Evolutionary conservation across 352 stramenopile genomes (phyloP), one percentile per base, ranked within the genome.

Genomic region (Phytopythium montanum): DNA sequence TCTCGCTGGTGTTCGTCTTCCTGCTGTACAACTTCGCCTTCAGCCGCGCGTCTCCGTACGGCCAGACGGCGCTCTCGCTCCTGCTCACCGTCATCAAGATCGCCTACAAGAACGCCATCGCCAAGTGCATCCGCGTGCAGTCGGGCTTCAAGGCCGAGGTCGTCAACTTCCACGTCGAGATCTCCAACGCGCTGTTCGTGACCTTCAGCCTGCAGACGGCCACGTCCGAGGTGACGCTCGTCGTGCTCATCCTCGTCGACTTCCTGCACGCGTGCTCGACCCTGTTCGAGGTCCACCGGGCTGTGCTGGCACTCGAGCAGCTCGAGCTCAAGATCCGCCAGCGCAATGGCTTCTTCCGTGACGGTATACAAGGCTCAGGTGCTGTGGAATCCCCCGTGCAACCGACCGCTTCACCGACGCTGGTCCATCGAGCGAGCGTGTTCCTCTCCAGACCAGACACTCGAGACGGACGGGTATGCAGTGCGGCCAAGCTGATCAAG

Each of bases 131-230:
- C 42, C 14, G 28, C 6, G 61, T 66, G 36, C 63, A 72, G 44
- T 56, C 67, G 5, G 68, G 73, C 21, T 50, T 72, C 49, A 49
- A 68, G 14, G 68, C 68, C 0, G 68, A 72, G 41, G 56, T 61
- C 16, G 64, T 84, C 29, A 75, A 78, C 44, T 77, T 81, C 56
- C 76, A 61, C 18, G 57, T 81, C n/a, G 64, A 81, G 19, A 72
- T 81, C 52, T 81, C 72, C 57, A 76, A 75, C 41, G 69, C 72
- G 9, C 56, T 81, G 52, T 84, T 71, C 33, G 61, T 76, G 5
- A 53, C 65, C 18, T 75, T 55, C 7, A 77, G 69, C 52, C 72
- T 81, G 66, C 74, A 84, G 26, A 74, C 65, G 42, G 60, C 75
- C 1, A 70, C 54, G 0, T 79, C 72, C 5, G 54, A 69, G 38